Base-by-base conservation (phyloP, 1,284 basidiomycete species). In the Marasmius sp. region DNA sequence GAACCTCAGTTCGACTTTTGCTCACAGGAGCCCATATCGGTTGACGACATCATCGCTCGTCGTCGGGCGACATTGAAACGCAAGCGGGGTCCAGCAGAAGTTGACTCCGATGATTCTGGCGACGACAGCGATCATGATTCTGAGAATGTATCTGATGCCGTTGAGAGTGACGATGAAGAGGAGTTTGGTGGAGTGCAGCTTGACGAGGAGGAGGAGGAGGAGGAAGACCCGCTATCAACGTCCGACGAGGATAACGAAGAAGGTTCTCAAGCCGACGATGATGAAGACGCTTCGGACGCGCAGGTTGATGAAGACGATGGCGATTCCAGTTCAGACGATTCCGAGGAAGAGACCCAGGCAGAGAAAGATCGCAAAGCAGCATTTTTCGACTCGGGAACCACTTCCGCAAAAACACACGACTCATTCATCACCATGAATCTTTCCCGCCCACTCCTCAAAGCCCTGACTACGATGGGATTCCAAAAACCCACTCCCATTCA, bases 401-500 rank as follows among this genome's bases (percentile, higher is more conserved):
- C 74, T 45, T 75, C 79, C 12, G 72, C 79, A 33, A 75, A 82
- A 55, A 66, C 71, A 36, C 86, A 87, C 68, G 73, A 83, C 14
- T 92, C 94, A 1, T 97, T 97, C 75, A 77, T 91, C 18, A 85
- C 87, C 34, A 93, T 96, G 88, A 93, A 92, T 72, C 85, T 98
- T 52, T 96, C 94, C 0, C 90, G 95, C 38, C 93, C 94, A 0
- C 83, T 98, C 52, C 83, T 96, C 54, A 94, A 95, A 69, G 92
- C 93, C 5, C 81, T 99, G 59, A 89, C 91, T 8, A 83, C 89
- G 2, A 82, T 99, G 47, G 86, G 88, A 39, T 95, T 97, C 73
- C 77, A 84, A 56, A 88, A 85, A 37, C 97, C 97, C 4, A 99
- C 97, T 0, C 97, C 97, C 0, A 98, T 99, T 59, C 96, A 99